Conservation (phyloP, 495 filamentous ascomycete genomes). For the Choiromyces venosus region DNA sequence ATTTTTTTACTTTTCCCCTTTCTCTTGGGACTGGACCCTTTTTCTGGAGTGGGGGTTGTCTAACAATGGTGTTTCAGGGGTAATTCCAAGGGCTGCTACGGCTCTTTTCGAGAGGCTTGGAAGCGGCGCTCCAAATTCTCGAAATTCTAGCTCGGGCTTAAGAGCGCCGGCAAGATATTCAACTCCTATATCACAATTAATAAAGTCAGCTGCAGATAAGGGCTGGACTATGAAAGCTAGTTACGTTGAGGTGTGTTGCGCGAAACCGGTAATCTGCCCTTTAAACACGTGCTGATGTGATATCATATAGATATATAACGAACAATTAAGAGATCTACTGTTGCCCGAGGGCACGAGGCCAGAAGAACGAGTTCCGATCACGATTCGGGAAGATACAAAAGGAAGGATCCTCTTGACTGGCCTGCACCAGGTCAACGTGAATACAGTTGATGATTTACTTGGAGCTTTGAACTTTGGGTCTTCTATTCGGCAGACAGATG, state of each 20-base stretch:
- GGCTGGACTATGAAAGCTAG: conserved; percentile 92
- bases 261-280: conserved; percentile 4
- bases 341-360: conserved; percentile 65
- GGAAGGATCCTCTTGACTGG: conserved; percentile 92
- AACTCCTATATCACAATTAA: conserved; percentile 50
- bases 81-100: conserved; percentile 85
- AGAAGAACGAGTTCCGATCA: conserved; percentile 66
- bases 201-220: conserved; percentile 57
- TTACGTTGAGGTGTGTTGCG: conserved; percentile 72
- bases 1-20: not conserved
- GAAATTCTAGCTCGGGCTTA: conserved; percentile 68
- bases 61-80: conserved; percentile 54
- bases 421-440: conserved; percentile 78
- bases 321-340: conserved; percentile 85
- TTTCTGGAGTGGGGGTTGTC: conserved; percentile 22
- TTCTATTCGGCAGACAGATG: conserved; percentile 91
- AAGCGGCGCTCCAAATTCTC: conserved; percentile 49
- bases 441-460: conserved; percentile 87
- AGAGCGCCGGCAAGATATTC: conserved; percentile 80
- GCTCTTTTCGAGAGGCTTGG: conserved; percentile 85
- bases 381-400: conserved; percentile 89
- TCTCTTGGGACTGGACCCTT: not conserved
- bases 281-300: conserved; percentile 22
- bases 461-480: conserved; percentile 86
- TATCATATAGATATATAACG: conserved; percentile 77